These are phyloP conservation scores for Phytophthora ramorum DNA, from an alignment of 352 stramenopile species.

Conservation along the genomic window DNA sequence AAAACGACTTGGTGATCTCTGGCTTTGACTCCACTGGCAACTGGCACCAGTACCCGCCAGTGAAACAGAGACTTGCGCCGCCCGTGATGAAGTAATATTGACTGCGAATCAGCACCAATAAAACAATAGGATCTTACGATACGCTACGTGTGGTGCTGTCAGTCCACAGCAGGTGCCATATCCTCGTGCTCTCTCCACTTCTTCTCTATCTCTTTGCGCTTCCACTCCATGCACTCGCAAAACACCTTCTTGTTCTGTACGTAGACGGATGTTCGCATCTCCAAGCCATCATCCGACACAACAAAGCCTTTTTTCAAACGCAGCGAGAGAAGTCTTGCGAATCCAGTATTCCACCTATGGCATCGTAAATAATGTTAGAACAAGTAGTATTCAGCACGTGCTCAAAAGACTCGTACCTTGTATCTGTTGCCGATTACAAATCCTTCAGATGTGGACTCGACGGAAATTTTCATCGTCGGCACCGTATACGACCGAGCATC, in stretches of 20 bases:
- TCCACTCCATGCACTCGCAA: slow-evolving; percentile 28
- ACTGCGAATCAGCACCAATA: too few relatives aligned
- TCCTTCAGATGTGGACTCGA: slow-evolving; percentile 14
- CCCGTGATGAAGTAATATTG: too few relatives aligned
- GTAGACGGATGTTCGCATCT: slow-evolving; percentile 26
- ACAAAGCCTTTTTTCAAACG: slow-evolving; percentile 23
- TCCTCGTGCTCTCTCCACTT: too few relatives aligned
- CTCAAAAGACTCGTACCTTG: slow-evolving; percentile 16
- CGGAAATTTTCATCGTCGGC: slow-evolving; percentile 27
- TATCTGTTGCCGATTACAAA: slow-evolving; percentile 20
- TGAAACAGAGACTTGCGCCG: too few relatives aligned
- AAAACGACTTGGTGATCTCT: too few relatives aligned
- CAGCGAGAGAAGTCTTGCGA: slow-evolving; percentile 7
- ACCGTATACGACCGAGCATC: slow-evolving; percentile 17
- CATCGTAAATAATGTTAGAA: slow-evolving; percentile 18
- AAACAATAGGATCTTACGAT: too few relatives aligned
- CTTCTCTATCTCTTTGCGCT: slow-evolving; percentile 18
- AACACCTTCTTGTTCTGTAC: slow-evolving; percentile 25
- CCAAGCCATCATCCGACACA: slow-evolving; percentile 17
- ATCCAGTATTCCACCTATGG: slow-evolving; percentile 11
- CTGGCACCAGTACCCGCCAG: too few relatives aligned
- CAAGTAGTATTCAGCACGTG: slow-evolving; percentile 3
- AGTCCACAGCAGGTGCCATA: too few relatives aligned
- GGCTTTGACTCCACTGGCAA: too few relatives aligned
- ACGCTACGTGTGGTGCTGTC: too few relatives aligned